Percentiles rank a stretch among this genome's conserved stretches.
These are phyloP conservation scores for Trichoderma citrinoviride DNA, from an alignment of 2,329 filamentous ascomycete genomes.

Conservation along the genomic window DNA sequence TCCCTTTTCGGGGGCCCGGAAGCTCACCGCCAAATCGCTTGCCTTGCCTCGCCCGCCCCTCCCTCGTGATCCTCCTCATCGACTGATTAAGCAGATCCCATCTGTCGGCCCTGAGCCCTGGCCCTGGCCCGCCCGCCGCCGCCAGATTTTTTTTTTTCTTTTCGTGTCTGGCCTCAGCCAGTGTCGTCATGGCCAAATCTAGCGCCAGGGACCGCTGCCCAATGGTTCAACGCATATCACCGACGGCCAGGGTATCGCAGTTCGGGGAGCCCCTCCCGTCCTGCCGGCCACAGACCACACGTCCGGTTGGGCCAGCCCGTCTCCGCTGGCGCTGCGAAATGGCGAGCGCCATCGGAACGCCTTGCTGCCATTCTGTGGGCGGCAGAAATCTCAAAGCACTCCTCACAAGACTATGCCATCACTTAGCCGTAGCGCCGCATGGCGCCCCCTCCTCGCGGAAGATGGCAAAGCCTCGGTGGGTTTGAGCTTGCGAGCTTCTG, in stretches of 20 bases:
- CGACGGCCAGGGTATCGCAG: constrained; percentile 2
- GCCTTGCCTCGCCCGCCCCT: neutral
- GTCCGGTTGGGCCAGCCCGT: constrained; percentile 8
- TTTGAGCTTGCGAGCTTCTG: neutral
- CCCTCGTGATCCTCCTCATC: constrained; percentile 21
- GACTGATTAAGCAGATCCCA: constrained; percentile 21
- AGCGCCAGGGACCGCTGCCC: constrained; percentile 10
- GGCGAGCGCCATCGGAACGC: constrained; percentile 16
- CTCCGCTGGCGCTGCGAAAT: constrained; percentile 6
- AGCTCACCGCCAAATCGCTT: constrained; percentile 21
- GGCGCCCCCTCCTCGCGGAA: constrained; percentile 19
- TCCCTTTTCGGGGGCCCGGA: neutral
- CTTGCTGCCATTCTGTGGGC: neutral
- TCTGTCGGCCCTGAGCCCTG: constrained; percentile 6
- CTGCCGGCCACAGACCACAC: constrained; percentile 8
- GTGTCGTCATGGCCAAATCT: constrained; percentile 21
- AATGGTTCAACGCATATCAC: constrained; percentile 21
- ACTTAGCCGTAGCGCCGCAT: constrained; percentile 22
- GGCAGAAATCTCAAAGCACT: constrained; percentile 21
- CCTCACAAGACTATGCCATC: constrained; percentile 5
- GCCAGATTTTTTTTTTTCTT: constrained; percentile 18
- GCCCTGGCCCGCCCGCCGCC: neutral
- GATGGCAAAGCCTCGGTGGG: constrained; percentile 3
- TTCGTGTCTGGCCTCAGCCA: constrained; percentile 16
- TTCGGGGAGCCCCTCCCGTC: constrained; percentile 17